Percentiles rank a stretch among this genome's conserved stretches.
phyloP scores from a whole-genome alignment of 1,139 yeast genomes.

The Chernovozyma sophiae-reginae region DNA sequence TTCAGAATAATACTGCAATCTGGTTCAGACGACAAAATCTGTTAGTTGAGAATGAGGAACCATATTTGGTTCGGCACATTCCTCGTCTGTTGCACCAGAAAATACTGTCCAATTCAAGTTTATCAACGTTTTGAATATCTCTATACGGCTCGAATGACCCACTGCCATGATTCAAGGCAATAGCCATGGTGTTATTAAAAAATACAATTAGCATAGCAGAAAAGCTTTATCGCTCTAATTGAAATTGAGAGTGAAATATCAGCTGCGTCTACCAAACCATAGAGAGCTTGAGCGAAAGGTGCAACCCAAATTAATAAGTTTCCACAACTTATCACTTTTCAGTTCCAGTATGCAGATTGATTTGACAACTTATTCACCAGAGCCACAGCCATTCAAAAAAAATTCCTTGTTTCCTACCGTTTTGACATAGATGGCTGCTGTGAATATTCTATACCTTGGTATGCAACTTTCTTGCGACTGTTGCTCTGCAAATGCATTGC shows the following conservation, averaged over 20 bases:
- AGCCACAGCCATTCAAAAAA: too few relatives aligned
- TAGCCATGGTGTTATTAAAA: constrained; percentile 9
- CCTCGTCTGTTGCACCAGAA: constrained; percentile 18
- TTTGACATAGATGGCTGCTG: too few relatives aligned
- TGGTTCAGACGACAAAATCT: too few relatives aligned
- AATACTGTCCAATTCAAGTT: constrained; percentile 15
- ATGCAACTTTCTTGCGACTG: constrained; percentile 37
- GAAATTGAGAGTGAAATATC: constrained; percentile 13
- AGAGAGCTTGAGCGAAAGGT: constrained; percentile 8
- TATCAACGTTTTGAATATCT: constrained; percentile 10
- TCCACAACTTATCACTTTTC: constrained; percentile 6
- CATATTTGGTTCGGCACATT: constrained; percentile 14
- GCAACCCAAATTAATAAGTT: constrained; percentile 5
- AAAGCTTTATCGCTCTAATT: constrained; percentile 8
- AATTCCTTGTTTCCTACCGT: too few relatives aligned
- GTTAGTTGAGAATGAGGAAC: constrained; percentile 9
- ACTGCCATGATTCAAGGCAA: constrained; percentile 4
- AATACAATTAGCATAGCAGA: constrained; percentile 9
- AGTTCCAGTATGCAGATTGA: constrained; percentile 8
- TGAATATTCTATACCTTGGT: constrained; percentile 38
- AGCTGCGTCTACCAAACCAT: constrained; percentile 19
- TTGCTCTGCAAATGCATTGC: constrained; percentile 22
- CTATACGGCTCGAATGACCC: constrained; percentile 8
- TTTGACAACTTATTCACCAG: constrained; percentile 18
- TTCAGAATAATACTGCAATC: too few relatives aligned